A percentile compares a stretch with the other conserved stretches of the same genome.
Conservation (phyloP, 2,329 filamentous ascomycete species). For the Diaporthe amygdali region DNA sequence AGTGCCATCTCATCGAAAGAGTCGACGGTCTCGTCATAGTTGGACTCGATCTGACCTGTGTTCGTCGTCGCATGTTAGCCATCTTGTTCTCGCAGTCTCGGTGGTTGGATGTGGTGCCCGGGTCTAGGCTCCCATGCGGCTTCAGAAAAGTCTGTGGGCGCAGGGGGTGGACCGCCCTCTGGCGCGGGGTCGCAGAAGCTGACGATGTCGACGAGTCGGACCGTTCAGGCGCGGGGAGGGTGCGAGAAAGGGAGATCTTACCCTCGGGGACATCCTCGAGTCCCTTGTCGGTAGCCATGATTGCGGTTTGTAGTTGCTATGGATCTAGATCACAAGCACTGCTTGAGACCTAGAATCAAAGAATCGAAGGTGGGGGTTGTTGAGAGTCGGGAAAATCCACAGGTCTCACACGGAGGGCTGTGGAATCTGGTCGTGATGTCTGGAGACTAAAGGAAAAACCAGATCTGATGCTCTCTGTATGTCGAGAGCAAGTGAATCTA, state of each 20-base stretch:
- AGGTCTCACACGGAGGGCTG: conserved; percentile 36
- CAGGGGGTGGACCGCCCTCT: conserved; percentile 8
- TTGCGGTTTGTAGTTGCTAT: conserved; percentile 68
- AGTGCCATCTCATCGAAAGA: conserved; percentile 99
- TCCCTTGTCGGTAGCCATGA: conserved; percentile 98
- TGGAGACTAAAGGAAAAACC: conserved; percentile 44
- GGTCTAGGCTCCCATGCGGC: not conserved
- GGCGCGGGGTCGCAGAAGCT: conserved; percentile 20
- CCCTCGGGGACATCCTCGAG: conserved; percentile 97
- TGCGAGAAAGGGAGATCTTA: conserved; percentile 53
- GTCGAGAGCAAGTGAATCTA: conserved; percentile 39
- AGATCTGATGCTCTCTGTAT: conserved; percentile 55
- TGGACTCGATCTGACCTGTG: conserved; percentile 98
- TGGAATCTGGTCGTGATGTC: conserved; percentile 26
- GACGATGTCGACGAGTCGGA: conserved; percentile 7
- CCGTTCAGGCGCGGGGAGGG: not conserved
- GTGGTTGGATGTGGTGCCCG: not conserved
- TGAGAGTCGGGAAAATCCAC: conserved; percentile 41
- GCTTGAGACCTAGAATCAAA: conserved; percentile 72
- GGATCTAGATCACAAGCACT: conserved; percentile 77
- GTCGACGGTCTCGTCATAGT: conserved; percentile 99
- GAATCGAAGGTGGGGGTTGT: conserved; percentile 42
- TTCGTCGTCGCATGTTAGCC: conserved; percentile 19
- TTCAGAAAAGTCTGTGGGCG: conserved; percentile 15
- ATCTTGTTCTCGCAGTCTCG: not conserved